Percentiles rank a stretch among this genome's conserved stretches.
Conservation (phyloP, 306 rosid genomes). For the Arachis stenosperma region DNA sequence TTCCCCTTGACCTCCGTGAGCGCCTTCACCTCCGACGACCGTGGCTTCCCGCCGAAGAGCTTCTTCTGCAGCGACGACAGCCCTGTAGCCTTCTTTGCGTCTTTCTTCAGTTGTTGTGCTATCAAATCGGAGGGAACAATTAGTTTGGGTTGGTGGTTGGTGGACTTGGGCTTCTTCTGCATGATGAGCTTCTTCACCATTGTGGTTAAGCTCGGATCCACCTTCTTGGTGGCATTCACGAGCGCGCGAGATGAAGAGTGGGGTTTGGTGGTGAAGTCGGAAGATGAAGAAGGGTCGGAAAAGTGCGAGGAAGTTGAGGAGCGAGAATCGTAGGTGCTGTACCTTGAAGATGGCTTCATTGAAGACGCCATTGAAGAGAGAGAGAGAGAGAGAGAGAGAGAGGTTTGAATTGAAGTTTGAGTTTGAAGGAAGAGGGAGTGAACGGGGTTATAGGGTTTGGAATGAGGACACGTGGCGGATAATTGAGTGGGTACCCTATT, state of each 20-base stretch:
- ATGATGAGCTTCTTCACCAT: constrained; percentile 80
- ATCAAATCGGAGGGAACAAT: constrained; percentile 68
- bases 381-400: constrained; percentile 8
- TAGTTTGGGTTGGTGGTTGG: constrained; percentile 37
- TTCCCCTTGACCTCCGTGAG: constrained; percentile 90
- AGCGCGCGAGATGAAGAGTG: constrained; percentile 63
- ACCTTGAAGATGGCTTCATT: constrained; percentile 73
- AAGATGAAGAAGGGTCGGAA: constrained; percentile 82
- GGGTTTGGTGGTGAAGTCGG: constrained; percentile 49
- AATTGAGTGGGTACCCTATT: constrained; percentile 1
- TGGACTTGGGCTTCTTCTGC: constrained; percentile 59
- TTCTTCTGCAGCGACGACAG: constrained; percentile 72
- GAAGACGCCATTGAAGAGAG: constrained; percentile 46
- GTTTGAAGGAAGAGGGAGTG: neutral
- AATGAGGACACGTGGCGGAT: constrained; percentile 55
- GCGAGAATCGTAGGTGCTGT: constrained; percentile 77
- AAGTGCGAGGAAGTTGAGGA: constrained; percentile 75
- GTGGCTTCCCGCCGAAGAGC: constrained; percentile 76
- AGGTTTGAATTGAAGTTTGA: constrained; percentile 4
- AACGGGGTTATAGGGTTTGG: neutral
- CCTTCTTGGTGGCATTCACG: constrained; percentile 52
- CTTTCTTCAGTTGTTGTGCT: constrained; percentile 71
- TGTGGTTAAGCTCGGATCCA: constrained; percentile 65
- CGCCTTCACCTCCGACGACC: constrained; percentile 60
- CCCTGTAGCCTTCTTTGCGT: constrained; percentile 58